Conservation (phyloP, 164 flowering plant species). For the Cinnamomum micranthum region DNA sequence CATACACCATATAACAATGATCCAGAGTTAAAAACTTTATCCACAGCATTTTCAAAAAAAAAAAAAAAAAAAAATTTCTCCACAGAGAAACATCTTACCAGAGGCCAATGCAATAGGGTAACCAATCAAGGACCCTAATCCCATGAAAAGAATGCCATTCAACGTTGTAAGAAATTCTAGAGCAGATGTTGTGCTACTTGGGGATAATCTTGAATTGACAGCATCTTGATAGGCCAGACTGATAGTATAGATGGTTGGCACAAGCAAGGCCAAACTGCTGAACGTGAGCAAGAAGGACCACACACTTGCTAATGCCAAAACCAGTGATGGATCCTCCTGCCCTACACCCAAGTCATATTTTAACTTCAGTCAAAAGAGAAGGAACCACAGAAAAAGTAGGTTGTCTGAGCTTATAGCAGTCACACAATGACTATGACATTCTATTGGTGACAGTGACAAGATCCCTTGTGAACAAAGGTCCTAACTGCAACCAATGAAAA, state of each 20-base stretch:
- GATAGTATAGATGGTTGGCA: constrained; percentile 55
- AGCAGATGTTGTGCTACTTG: constrained; percentile 29
- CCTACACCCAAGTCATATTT: constrained; percentile 56
- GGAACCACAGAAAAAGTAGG: too few species aligned
- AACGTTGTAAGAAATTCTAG: constrained; percentile 38
- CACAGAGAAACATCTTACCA: constrained; percentile 36
- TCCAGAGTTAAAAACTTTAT: not conserved
- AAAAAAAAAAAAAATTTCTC: not conserved
- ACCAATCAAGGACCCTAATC: constrained; percentile 63
- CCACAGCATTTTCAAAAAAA: not conserved
- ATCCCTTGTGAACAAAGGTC: too few species aligned
- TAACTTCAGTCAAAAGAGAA: constrained; percentile 18
- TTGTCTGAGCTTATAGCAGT: too few species aligned
- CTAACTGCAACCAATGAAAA: too few species aligned
- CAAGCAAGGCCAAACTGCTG: constrained; percentile 59
- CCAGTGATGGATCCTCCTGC: constrained; percentile 97
- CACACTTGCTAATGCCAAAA: constrained; percentile 70
- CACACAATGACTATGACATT: too few species aligned
- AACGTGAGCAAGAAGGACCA: constrained; percentile 75
- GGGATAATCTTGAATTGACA: constrained; percentile 32
- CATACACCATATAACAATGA: not conserved
- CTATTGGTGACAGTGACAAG: too few species aligned
- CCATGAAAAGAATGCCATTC: constrained; percentile 54
- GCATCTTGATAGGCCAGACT: constrained; percentile 57
- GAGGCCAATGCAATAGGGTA: constrained; percentile 82